A percentile compares a stretch with the other conserved stretches of the same genome.
Conservation (phyloP, 2,329 filamentous ascomycete species). For the Alternaria arbusti region DNA sequence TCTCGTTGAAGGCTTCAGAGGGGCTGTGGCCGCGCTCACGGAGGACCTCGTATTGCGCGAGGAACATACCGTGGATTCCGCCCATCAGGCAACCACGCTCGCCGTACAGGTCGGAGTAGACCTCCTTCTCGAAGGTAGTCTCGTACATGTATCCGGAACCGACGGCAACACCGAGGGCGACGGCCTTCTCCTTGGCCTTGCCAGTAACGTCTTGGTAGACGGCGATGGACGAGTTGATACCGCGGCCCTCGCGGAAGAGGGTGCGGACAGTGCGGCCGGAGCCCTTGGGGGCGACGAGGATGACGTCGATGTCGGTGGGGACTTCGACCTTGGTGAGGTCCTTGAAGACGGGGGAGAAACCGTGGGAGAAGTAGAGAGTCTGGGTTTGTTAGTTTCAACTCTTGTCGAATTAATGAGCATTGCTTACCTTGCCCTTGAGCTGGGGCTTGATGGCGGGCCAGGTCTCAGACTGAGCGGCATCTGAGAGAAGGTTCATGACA, state of each 20-base stretch:
- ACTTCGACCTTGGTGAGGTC: conserved; percentile 98
- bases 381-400: conserved; percentile 46
- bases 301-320: conserved; percentile 94
- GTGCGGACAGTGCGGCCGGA: conserved; percentile 98
- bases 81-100: conserved; percentile 99
- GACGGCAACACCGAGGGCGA: conserved; percentile 95
- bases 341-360: conserved; percentile 99
- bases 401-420: conserved; percentile 26
- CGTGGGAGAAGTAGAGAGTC: conserved; percentile 99
- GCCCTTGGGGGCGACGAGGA: conserved; percentile 98
- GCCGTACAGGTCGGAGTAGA: conserved; percentile 99
- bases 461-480: conserved; percentile 98
- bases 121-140: conserved; percentile 99
- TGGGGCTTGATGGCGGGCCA: conserved; percentile 99
- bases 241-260: conserved; percentile 98
- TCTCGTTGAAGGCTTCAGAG: conserved; percentile 99
- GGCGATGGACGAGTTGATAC: conserved; percentile 99
- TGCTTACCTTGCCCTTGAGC: conserved; percentile 91
- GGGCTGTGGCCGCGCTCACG: conserved; percentile 97
- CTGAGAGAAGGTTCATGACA: conserved; percentile 98
- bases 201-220: conserved; percentile 98
- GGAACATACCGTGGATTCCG: conserved; percentile 99
- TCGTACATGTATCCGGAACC: conserved; percentile 99
- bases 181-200: conserved; percentile 96
- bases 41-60: conserved; percentile 99